Evolutionary conservation across 345 rosid species (phyloP), one percentile per base, ranked within the genome.

Genomic region (Lumnitzera racemosa): DNA sequence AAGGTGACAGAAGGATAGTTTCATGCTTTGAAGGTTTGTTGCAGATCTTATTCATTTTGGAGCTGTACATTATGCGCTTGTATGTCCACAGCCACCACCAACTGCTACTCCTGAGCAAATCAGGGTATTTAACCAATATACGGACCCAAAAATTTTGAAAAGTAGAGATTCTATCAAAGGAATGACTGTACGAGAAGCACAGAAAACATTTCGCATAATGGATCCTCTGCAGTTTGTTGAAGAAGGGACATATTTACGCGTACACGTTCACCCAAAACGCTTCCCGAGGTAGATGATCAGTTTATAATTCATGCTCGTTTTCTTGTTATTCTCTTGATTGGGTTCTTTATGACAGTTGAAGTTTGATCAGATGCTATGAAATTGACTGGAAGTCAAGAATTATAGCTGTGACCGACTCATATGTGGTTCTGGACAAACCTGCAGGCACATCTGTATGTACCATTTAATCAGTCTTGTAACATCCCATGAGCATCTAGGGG

Each of bases 11-110:
- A 56, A 62, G 61, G 69, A 55, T 74, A 70, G 13, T 73, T 66
- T 74, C 77, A 76, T 83, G 72, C 70, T 81, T 48, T 87, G 88
- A 89, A 89, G 96, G 83, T 92, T 72, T 87, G 92, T 87, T 82
- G 84, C 94, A 85, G 96, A 92, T 81, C 96, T 92, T 61, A 89
- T 92, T 20, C 80, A 72, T 36, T 92, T 92, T 72, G 98, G 98
- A 76, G 94, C 96, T 65, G 85, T 92, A 17, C 83, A 85, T 83
- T 87, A 75, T 66, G 96, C 98, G 51, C 94, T 89, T 57, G 94
- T 92, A n/a, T 81, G 96, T 50, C 98, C 98, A 67, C 74, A 78
- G 58, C 96, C 96, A 53, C 96, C 98, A 63, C 80, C 73, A 52
- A 85, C 76, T 67, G 98, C 96, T 13, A 89, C 94, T 24, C 76